phyloP scores from a whole-genome alignment of 2,329 filamentous ascomycete genomes.

The Aureobasidium lini region DNA sequence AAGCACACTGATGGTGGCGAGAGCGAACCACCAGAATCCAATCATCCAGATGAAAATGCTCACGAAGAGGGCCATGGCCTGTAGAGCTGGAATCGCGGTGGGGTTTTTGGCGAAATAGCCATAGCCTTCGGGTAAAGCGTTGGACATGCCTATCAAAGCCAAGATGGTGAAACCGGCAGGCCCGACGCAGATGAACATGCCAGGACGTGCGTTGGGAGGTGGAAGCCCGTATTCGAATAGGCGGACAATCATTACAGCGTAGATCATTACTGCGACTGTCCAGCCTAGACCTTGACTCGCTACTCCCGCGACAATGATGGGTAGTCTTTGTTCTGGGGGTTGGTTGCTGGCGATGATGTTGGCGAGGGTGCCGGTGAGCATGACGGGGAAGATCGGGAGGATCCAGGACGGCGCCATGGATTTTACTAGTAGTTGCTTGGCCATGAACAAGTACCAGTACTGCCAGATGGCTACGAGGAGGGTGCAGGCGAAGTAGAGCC shows the following conservation, averaged over 20 bases:
- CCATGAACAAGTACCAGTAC: slow-evolving; percentile 18
- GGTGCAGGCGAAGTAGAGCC: slow-evolving; percentile 55
- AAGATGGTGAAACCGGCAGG: slow-evolving; percentile 27
- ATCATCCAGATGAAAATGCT: slow-evolving; percentile 44
- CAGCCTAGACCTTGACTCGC: slow-evolving; percentile 41
- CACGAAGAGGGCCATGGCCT: slow-evolving; percentile 20
- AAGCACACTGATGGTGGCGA: slow-evolving; percentile 19
- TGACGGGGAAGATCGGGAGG: slow-evolving; percentile 20
- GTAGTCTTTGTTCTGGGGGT: slow-evolving; percentile 26
- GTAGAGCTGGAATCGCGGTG: slow-evolving; percentile 17
- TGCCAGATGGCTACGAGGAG: slow-evolving; percentile 54
- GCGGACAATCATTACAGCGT: slow-evolving; percentile 34
- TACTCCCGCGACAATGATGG: slow-evolving; percentile 39
- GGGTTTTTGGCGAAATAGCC: slow-evolving; percentile 21
- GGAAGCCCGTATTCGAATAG: slow-evolving; percentile 39
- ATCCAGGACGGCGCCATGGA: slow-evolving; percentile 15
- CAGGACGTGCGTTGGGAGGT: slow-evolving; percentile 31
- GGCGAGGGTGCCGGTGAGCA: slow-evolving; percentile 31
- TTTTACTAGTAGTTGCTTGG: slow-evolving; percentile 8
- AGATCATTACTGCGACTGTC: slow-evolving; percentile 38
- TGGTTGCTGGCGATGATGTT: slow-evolving; percentile 28
- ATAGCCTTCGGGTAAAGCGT: slow-evolving; percentile 18
- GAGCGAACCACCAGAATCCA: slow-evolving; percentile 35
- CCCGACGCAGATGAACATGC: slow-evolving; percentile 48
- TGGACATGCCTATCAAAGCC: slow-evolving; percentile 21